Conservation (phyloP, 306 rosid genomes). For the Carpinus viminea region DNA sequence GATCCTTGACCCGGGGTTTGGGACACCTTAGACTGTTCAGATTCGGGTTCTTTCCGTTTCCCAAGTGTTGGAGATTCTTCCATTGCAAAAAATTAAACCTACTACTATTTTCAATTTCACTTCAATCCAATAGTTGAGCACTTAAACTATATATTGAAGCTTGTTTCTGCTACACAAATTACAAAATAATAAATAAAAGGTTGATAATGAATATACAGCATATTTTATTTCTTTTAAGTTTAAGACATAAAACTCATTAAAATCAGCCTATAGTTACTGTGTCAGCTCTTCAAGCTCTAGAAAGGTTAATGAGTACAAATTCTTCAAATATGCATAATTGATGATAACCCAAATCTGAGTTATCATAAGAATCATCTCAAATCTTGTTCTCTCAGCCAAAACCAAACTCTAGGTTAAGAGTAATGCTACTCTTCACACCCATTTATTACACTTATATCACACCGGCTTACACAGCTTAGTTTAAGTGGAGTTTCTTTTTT, state of each 20-base stretch:
- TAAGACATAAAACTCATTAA: not conserved
- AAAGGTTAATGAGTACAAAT: no score
- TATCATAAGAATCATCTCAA: no score
- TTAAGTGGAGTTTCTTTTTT: no score
- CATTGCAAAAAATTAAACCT: conserved; percentile 30
- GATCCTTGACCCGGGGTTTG: conserved; percentile 19
- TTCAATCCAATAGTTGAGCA: not conserved
- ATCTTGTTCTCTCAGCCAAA: no score
- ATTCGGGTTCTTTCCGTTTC: conserved; percentile 51
- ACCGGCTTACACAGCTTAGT: no score
- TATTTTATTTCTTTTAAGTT: not conserved
- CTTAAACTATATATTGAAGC: not conserved
- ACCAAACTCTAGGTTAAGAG: no score
- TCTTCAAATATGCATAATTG: no score
- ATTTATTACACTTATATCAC: no score
- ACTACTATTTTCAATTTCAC: conserved; percentile 1
- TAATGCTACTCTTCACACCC: no score
- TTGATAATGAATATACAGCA: not conserved
- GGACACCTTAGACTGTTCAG: conserved; percentile 22
- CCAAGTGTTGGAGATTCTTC: conserved; percentile 50
- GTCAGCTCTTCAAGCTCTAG: not conserved
- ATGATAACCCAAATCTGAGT: no score
- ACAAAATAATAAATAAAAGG: not conserved
- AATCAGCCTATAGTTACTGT: not conserved
- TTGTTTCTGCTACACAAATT: not conserved